Evolutionary conservation across 2,329 filamentous ascomycete genomes (phyloP).

Genomic region (Thelonectria rubi): DNA sequence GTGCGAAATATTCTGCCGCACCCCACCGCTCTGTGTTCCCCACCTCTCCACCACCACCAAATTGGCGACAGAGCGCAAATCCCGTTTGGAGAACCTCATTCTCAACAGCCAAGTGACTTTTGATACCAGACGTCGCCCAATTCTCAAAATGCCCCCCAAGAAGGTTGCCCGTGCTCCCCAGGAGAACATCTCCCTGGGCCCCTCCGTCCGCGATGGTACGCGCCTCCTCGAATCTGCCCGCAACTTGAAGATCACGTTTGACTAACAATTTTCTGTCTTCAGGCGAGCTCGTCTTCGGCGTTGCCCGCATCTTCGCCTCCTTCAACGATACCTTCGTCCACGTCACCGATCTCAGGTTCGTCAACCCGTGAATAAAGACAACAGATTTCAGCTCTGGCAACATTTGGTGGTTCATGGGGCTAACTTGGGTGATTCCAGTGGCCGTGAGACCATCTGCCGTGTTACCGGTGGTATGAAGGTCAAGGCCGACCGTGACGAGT

Average conservation of each 20-base stretch:
- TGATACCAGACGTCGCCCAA: conserved; percentile 47
- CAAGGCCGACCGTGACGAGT: conserved; percentile 99
- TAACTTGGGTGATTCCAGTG: conserved; percentile 73
- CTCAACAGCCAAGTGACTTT: conserved; percentile 49
- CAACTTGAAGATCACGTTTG: conserved; percentile 16
- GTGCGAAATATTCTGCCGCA: conserved; percentile 48
- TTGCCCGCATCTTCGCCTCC: conserved; percentile 95
- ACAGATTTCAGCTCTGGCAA: conserved; percentile 16
- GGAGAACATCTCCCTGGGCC: conserved; percentile 99
- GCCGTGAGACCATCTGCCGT: conserved; percentile 99
- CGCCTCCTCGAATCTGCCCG: conserved; percentile 9
- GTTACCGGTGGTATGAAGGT: conserved; percentile 99
- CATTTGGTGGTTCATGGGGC: conserved; percentile 37
- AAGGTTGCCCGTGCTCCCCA: conserved; percentile 83
- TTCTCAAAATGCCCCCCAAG: conserved; percentile 88
- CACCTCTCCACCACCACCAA: conserved; percentile 41
- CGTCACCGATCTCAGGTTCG: conserved; percentile 97
- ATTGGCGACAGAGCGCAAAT: conserved; percentile 39
- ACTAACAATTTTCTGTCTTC: conserved; percentile 34
- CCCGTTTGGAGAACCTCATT: conserved; percentile 43
- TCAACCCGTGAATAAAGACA: conserved; percentile 44
- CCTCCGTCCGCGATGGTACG: conserved; percentile 94
- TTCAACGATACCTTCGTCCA: conserved; percentile 97
- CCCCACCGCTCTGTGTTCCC: conserved; percentile 46
- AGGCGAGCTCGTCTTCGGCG: conserved; percentile 98